Evolutionary conservation across 176 grass and related monocot genomes (phyloP).

Genomic region (Phragmites australis): DNA sequence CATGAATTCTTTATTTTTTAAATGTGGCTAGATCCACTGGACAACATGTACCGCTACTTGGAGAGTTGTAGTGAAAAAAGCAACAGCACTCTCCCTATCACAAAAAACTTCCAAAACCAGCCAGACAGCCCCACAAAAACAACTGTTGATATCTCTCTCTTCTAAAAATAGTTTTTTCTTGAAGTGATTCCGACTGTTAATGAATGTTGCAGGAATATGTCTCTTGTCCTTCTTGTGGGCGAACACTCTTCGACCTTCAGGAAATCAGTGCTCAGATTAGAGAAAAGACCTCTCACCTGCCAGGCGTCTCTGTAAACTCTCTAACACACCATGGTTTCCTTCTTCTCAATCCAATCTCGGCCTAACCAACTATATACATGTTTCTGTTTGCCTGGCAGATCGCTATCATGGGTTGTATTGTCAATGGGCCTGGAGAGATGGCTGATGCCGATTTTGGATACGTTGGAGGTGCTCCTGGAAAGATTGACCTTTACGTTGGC

Average conservation of each 20-base stretch:
- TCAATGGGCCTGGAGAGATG: slow-evolving; percentile 97
- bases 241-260: slow-evolving; percentile 94
- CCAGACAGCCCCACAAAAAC: not conserved
- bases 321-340: slow-evolving; percentile 7
- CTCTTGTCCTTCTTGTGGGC: slow-evolving; percentile 90
- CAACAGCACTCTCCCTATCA: not conserved
- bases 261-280: slow-evolving; percentile 91
- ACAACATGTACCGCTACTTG: not conserved
- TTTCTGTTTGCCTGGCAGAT: slow-evolving; percentile 58
- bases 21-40: not conserved
- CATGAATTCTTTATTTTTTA: not conserved
- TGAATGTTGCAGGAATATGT: slow-evolving; percentile 73
- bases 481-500: slow-evolving; percentile 97
- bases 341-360: not conserved
- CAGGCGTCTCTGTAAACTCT: slow-evolving; percentile 82
- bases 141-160: not conserved
- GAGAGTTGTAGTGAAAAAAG: not conserved
- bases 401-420: slow-evolving; percentile 97
- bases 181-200: slow-evolving; percentile 11
- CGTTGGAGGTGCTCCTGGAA: slow-evolving; percentile 87
- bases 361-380: slow-evolving; percentile 16
- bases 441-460: slow-evolving; percentile 98
- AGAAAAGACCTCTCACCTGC: slow-evolving; percentile 88
- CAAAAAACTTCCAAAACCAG: not conserved
- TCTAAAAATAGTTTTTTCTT: not conserved